Percentiles rank a stretch among this genome's conserved stretches.
Evolutionary conservation across 2,329 filamentous ascomycete species (phyloP).

Genomic region (Ceratocystis huliohia): DNA sequence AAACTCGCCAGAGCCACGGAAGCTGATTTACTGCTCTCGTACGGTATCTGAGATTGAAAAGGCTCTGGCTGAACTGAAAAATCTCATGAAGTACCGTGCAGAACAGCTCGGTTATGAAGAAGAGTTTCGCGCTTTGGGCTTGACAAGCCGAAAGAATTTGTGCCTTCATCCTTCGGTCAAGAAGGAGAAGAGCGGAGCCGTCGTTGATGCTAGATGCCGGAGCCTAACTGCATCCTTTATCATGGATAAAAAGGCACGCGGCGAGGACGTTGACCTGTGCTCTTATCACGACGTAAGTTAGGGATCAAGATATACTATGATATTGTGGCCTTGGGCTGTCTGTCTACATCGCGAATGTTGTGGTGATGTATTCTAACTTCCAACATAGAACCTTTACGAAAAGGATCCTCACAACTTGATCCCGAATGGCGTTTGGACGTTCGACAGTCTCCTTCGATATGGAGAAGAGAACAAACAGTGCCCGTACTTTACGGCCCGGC

Average conservation of each 20-base stretch:
- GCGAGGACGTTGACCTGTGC: conserved; percentile 88
- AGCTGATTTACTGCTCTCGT: conserved; percentile 97
- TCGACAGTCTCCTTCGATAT: conserved; percentile 78
- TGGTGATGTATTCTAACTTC: background rate
- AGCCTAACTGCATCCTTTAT: conserved; percentile 94
- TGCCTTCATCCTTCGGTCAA: conserved; percentile 95
- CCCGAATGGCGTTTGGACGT: conserved; percentile 88
- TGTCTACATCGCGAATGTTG: background rate
- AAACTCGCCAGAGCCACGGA: conserved; percentile 81
- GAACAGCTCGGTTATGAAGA: conserved; percentile 82
- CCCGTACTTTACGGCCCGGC: conserved; percentile 86
- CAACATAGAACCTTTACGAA: conserved; percentile 69
- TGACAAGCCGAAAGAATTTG: conserved; percentile 94
- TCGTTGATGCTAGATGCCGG: conserved; percentile 92
- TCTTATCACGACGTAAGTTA: conserved; percentile 74
- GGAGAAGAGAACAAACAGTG: conserved; percentile 95
- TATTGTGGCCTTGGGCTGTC: no score
- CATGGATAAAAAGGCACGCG: conserved; percentile 91
- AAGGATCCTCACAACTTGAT: conserved; percentile 91
- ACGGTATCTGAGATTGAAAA: conserved; percentile 99
- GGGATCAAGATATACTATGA: background rate
- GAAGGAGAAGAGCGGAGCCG: conserved; percentile 82
- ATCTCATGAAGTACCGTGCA: conserved; percentile 85
- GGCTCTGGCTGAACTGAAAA: conserved; percentile 79
- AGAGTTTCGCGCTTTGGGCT: conserved; percentile 80